Evolutionary conservation across 2,329 filamentous ascomycete genomes (phyloP).

Genomic region (Leptosphaerulina australis): DNA sequence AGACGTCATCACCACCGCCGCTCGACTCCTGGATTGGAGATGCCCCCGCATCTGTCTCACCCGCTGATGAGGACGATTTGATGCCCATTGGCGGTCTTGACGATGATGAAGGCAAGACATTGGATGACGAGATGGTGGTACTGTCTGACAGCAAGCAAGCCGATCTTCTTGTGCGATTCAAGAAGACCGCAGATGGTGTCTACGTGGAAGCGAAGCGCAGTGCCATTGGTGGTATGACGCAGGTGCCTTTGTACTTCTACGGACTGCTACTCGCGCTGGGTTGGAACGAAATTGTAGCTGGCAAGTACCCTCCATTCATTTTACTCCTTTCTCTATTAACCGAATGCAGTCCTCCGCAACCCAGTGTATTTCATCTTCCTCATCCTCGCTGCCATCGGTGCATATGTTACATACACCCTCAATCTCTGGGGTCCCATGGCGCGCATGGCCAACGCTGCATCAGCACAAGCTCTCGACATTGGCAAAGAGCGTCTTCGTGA

Average conservation of each 20-base stretch:
- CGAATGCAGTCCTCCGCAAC: conserved; percentile 80
- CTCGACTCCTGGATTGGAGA: conserved; percentile 82
- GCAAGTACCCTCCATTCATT: conserved; percentile 61
- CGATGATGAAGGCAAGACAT: conserved; percentile 89
- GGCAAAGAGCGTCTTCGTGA: conserved; percentile 90
- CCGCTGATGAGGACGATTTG: conserved; percentile 89
- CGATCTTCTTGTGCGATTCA: conserved; percentile 92
- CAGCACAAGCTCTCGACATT: conserved; percentile 83
- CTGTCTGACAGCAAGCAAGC: conserved; percentile 87
- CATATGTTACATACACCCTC: conserved; percentile 89
- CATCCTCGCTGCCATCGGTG: conserved; percentile 74
- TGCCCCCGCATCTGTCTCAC: conserved; percentile 73
- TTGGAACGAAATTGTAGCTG: conserved; percentile 98
- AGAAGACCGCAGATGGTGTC: conserved; percentile 96
- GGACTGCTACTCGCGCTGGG: conserved; percentile 84
- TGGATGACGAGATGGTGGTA: conserved; percentile 97
- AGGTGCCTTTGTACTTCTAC: conserved; percentile 95
- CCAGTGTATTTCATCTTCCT: conserved; percentile 91
- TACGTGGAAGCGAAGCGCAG: conserved; percentile 98
- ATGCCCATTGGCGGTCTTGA: conserved; percentile 90
- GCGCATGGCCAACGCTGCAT: conserved; percentile 91
- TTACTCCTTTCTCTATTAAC: conserved; percentile 15
- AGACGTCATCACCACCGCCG: conserved; percentile 78
- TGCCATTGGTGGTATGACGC: conserved; percentile 91
- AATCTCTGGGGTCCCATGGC: conserved; percentile 96